Base-by-base conservation (phyloP, 2,329 filamentous ascomycete genomes). In the Penicillium polonicum region DNA sequence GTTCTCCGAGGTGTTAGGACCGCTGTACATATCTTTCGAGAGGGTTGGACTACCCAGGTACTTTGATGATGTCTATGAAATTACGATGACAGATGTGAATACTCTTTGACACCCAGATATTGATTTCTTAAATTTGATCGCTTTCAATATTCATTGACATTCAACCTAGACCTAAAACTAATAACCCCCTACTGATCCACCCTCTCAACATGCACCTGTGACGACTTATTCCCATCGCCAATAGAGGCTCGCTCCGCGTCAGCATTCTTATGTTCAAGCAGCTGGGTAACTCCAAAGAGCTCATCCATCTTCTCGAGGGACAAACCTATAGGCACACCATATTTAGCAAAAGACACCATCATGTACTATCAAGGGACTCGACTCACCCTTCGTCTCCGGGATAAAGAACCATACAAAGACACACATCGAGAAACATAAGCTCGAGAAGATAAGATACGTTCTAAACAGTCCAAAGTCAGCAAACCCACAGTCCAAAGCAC, bases 321-420 rank as follows among this genome's bases (percentile, higher is more conserved):
- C 33, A 80, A 59, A n/a, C 78, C 71, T 74, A 33, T 46, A 57
- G 15, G 6, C 25, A 23, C 4, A 44, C 23, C 4, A 21, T 12
- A 9, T 42, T 54, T 10, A 58, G 41, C 38, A 33, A 55, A 7
- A 42, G 12, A 12, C 33, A 19, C 13, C 43, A 43, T 17, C 15
- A 17, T 13, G 17, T n/a, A n/a, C 15, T 51, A 39, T 41, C 21
- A 38, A 17, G 23, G 44, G 5, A 36, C 4, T 4, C 29, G 36
- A 52, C 74, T 68, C 63, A 79, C 87, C 87, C 77, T 90, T 90
- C 12, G 88, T 90, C 75, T 90, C 88, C 0, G 88, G 88, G n/a
- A 89, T 81, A 60, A 86, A 82, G 77, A 88, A 85, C 79, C 81
- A 88, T 15, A 86, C 84, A 68, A 87, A 88, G 52, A 87, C 61